Evolutionary conservation across 2,329 filamentous ascomycete species (phyloP).

Genomic region (Arachnopeziza araneosa): DNA sequence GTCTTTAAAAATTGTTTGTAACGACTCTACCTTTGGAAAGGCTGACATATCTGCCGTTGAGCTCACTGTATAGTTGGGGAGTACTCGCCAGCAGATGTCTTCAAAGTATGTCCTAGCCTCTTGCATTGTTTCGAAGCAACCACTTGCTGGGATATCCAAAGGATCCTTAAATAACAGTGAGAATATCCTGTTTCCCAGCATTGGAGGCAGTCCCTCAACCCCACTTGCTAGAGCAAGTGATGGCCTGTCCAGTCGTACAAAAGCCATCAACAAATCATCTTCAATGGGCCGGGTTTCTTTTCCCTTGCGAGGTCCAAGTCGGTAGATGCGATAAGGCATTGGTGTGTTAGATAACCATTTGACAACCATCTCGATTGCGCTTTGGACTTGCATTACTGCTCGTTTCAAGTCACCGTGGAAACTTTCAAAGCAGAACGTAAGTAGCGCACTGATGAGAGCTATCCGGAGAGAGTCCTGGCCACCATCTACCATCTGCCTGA

Average conservation of each 20-base stretch:
- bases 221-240: slow-evolving; percentile 11
- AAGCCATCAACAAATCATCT: slow-evolving; percentile 18
- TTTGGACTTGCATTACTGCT: slow-evolving; percentile 14
- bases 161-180: neutral
- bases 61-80: slow-evolving; percentile 5
- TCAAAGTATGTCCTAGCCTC: slow-evolving; percentile 8
- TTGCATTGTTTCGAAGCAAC: slow-evolving; percentile 1
- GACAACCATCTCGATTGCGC: slow-evolving; percentile 16
- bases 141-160: neutral
- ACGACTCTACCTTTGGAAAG: neutral
- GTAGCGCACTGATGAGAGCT: slow-evolving; percentile 17
- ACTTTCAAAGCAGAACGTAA: slow-evolving; percentile 23
- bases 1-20: neutral
- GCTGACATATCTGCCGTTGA: neutral
- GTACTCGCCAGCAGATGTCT: slow-evolving; percentile 3
- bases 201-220: neutral
- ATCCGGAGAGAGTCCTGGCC: slow-evolving; percentile 15
- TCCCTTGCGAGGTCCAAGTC: neutral
- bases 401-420: slow-evolving; percentile 14
- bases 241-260: slow-evolving; percentile 16
- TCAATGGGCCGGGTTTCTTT: slow-evolving; percentile 6
- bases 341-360: slow-evolving; percentile 7
- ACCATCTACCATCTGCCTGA: slow-evolving; percentile 9
- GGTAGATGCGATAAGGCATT: slow-evolving; percentile 3
- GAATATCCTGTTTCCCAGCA: neutral